Evolutionary conservation across 352 stramenopile genomes (phyloP).

Genomic region (Blastocystis sp.): DNA sequence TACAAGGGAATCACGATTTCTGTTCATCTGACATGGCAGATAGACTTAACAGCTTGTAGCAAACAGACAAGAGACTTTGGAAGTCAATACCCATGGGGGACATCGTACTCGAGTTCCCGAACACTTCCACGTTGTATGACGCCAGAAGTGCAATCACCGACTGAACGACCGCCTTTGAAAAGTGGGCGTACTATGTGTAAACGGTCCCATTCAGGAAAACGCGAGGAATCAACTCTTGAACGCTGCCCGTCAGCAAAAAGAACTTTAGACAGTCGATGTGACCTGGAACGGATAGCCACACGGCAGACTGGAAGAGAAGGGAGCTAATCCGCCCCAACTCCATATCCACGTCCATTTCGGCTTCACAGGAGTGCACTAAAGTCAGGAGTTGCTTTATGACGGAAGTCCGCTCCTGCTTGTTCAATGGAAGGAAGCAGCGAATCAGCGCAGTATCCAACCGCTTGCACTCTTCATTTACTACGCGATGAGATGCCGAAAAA

Average conservation of each 20-base stretch:
- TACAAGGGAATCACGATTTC: not conserved
- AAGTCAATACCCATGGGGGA: not conserved
- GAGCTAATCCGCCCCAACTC: not conserved
- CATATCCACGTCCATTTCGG: not conserved
- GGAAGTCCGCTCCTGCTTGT: not conserved
- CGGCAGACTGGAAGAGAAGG: not conserved
- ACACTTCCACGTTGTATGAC: not conserved
- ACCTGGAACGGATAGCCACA: not conserved
- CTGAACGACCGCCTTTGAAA: not conserved
- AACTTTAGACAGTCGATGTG: not conserved
- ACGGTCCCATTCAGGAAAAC: not conserved
- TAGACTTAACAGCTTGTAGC: not conserved
- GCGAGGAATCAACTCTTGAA: not conserved
- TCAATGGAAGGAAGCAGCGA: not conserved
- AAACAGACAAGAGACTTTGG: not conserved
- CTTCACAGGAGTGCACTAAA: not conserved
- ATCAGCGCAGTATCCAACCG: not conserved
- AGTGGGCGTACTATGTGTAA: not conserved
- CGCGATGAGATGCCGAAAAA: not conserved
- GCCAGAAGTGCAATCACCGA: not conserved
- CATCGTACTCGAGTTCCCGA: not conserved
- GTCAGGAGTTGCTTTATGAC: not conserved
- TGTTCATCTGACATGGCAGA: not conserved
- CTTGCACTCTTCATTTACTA: not conserved
- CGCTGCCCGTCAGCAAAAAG: not conserved